These are phyloP conservation scores for Berberis vulgaris DNA, from an alignment of 164 flowering plant genomes.

Conservation along the genomic window DNA sequence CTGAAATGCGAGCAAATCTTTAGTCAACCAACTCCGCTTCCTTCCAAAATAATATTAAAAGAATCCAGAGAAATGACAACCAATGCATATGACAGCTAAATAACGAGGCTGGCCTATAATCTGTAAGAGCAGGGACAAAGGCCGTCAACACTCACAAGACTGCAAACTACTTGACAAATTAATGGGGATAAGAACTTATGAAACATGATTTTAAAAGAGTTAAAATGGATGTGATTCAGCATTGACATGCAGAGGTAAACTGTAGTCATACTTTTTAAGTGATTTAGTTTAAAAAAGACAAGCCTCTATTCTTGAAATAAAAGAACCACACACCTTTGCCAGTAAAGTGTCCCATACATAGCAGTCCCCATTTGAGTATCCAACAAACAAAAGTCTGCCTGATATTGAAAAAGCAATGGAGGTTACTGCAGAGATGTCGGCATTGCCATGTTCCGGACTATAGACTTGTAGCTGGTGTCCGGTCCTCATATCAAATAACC, in stretches of 20 bases:
- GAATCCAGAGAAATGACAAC: not conserved
- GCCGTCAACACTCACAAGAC: too few species aligned
- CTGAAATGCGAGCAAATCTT: slow-evolving; percentile 23
- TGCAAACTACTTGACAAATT: too few species aligned
- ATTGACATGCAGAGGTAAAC: too few species aligned
- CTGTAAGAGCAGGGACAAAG: too few species aligned
- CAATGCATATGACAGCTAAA: not conserved
- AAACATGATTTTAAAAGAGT: too few species aligned
- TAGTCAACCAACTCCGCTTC: not conserved
- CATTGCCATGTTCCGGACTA: slow-evolving; percentile 45
- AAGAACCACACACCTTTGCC: slow-evolving; percentile 49
- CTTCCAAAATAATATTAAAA: not conserved
- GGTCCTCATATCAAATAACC: slow-evolving; percentile 85
- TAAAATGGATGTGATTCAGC: too few species aligned
- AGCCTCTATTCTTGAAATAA: not conserved
- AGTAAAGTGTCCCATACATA: slow-evolving; percentile 93
- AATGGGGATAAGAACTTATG: too few species aligned
- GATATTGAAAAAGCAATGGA: slow-evolving; percentile 90
- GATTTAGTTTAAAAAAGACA: too few species aligned
- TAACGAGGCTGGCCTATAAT: too few species aligned
- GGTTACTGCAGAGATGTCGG: slow-evolving; percentile 60
- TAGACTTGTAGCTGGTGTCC: slow-evolving; percentile 96
- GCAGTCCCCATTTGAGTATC: slow-evolving; percentile 82
- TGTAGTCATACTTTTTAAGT: too few species aligned
- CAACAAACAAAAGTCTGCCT: slow-evolving; percentile 95